Percentiles rank a stretch among this genome's conserved stretches.
These are phyloP conservation scores for Tetrapisispora nanseiensis DNA, from an alignment of 805 yeast species.

Conservation along the genomic window DNA sequence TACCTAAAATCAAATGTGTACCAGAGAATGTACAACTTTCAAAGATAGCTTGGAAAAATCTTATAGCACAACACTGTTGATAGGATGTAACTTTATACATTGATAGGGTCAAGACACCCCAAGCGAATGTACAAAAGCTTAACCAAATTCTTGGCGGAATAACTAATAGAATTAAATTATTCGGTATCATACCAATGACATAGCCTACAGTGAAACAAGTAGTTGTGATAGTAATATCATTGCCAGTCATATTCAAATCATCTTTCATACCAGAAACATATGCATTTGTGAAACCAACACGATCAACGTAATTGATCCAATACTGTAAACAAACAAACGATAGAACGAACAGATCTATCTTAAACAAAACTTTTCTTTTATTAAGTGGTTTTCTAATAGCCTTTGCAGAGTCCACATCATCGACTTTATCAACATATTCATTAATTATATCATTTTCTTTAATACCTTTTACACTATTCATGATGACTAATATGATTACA, in stretches of 20 bases:
- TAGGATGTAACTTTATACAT: conserved; percentile 39
- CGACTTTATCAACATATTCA: neutral
- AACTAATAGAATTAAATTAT: conserved; percentile 42
- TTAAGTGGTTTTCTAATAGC: conserved; percentile 4
- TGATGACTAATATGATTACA: no score
- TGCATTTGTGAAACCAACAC: conserved; percentile 46
- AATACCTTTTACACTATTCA: neutral
- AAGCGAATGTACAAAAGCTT: conserved; percentile 41
- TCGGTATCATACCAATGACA: conserved; percentile 52
- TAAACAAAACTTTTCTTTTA: conserved; percentile 16
- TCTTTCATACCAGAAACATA: conserved; percentile 62
- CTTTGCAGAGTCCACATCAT: neutral
- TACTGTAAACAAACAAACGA: conserved; percentile 29
- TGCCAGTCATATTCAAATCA: conserved; percentile 38
- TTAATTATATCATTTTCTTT: neutral
- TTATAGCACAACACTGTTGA: conserved; percentile 42
- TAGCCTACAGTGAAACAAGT: conserved; percentile 55
- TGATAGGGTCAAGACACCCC: conserved; percentile 49
- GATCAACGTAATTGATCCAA: conserved; percentile 47
- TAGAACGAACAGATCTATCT: conserved; percentile 26
- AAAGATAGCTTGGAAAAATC: conserved; percentile 53
- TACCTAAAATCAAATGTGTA: conserved; percentile 43
- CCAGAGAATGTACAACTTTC: conserved; percentile 51
- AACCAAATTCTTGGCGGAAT: conserved; percentile 51
- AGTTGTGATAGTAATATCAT: conserved; percentile 42